Evolutionary conservation across 192 early-diverging fungal genomes (phyloP), one percentile per base, ranked within the genome.

Genomic region (Gamsiella multidivaricata): DNA sequence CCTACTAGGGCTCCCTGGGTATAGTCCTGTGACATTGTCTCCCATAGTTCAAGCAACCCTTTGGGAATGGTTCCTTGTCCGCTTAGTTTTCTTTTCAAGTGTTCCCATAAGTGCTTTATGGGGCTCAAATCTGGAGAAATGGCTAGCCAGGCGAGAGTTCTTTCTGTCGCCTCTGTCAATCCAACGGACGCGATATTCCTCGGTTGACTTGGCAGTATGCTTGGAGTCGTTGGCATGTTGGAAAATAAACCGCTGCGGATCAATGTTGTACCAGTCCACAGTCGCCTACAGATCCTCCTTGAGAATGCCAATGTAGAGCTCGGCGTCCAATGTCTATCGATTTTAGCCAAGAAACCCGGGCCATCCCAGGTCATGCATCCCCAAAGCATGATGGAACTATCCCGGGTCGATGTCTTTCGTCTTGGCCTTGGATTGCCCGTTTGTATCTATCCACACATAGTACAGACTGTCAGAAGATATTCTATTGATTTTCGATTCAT

Each of bases 311-410:
- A 58, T 41, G 25, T 58, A 58, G 5, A 42, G 56, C 28, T 34
- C 20, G n/a, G 56, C 26, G 36, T 58, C 56, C 25, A 58, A 20
- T 58, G 56, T 58, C 18, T 22, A 26, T 58, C 56, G 39, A 58
- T 58, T 12, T 25, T 37, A 6, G 56, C 36, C 18, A 58, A 42
- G 39, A 23, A 58, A 23, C 56, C 56, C 6, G 56, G 39, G n/a
- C n/a, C n/a, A n/a, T n/a, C n/a, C n/a, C n/a, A n/a, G n/a, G n/a
- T n/a, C n/a, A n/a, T n/a, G n/a, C 52, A 57, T 12, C 54, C 15
- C 59, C 71, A 74, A 31, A 74, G 42, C 55, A 58, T 57, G 39
- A 74, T 55, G 12, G 31, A 11, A 23, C 71, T 63, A 52, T 54
- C 62, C 20, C 41, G 5, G 12, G 23, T 37, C 11, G 20, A n/a